Base-by-base conservation (phyloP, 1,139 yeast species). In the Suhomyces bolitotheri region DNA sequence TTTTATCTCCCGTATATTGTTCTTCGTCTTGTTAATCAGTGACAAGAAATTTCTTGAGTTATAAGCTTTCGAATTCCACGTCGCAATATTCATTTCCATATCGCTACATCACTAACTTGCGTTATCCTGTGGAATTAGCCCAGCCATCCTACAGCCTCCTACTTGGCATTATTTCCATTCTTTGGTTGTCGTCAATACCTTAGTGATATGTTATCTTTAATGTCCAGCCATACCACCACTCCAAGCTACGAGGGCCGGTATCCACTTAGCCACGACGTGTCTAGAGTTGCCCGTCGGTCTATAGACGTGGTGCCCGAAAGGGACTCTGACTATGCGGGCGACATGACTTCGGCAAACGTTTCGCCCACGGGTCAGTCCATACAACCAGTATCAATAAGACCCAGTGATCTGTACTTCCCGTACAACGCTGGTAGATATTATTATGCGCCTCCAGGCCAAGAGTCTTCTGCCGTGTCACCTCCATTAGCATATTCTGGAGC, bases 181-280 rank as follows among this genome's bases (percentile, higher is more conserved):
- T n/a, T n/a, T n/a, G n/a, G n/a, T n/a, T n/a, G n/a, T n/a, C n/a
- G n/a, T n/a, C n/a, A n/a, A 15, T 11, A 17, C 8, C 20, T 7
- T 17, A 7, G 20, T 22, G 35, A 25, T 22, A 36, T 36, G 39
- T 12, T 36, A 28, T 36, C 39, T 9, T 36, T 36, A 36, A 36
- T 36, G 39, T 32, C 39, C 21, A 25, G 30, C 30, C 29, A 17
- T 19, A 22, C 15, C 29, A 25, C 27, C 32, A 24, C 16, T 13
- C 22, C 29, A 10, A 17, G 33, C 12, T 27, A 35, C 29, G 15
- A 23, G 5, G 15, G 12, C n/a, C 12, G 31, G 33, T 27, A 27
- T 21, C 13, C 16, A 9, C 11, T 35, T 21, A 30, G 26, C 12
- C 20, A 14, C 9, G 31, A 23, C 13, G 6, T 25, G n/a, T n/a